A percentile compares a stretch with the other conserved stretches of the same genome.
These are phyloP conservation scores for Blastobotrys indianensis DNA, from an alignment of 1,139 yeast genomes.

Conservation along the genomic window DNA sequence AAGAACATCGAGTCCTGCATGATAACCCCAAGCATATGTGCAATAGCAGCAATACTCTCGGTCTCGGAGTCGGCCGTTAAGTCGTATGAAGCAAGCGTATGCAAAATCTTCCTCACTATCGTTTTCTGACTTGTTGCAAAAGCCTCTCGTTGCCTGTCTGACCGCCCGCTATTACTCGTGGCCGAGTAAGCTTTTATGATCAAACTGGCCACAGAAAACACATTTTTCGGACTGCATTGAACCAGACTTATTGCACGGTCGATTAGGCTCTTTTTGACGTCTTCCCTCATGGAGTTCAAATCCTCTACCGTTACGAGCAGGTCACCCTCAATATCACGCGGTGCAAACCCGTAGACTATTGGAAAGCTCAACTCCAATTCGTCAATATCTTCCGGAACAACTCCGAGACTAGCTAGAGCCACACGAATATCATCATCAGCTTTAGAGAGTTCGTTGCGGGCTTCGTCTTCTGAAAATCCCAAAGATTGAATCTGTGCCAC, in stretches of 20 bases:
- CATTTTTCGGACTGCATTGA: conserved; percentile 47
- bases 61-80: conserved; percentile 28
- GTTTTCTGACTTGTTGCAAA: conserved; percentile 20
- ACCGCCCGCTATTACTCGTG: conserved; percentile 13
- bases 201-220: conserved; percentile 46
- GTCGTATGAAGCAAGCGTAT: conserved; percentile 35
- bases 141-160: conserved; percentile 19
- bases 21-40: conserved; percentile 46
- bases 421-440: conserved; percentile 16
- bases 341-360: conserved; percentile 23
- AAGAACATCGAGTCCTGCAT: conserved; percentile 38
- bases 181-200: conserved; percentile 35
- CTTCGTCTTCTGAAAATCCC: conserved; percentile 43
- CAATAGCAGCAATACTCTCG: conserved; percentile 39
- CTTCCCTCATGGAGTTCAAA: conserved; percentile 37
- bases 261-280: conserved; percentile 35
- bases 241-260: conserved; percentile 47
- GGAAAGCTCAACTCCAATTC: conserved; percentile 1
- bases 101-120: conserved; percentile 36
- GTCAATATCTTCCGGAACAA: conserved; percentile 1
- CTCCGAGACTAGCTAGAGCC: conserved; percentile 3
- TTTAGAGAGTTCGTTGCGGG: conserved; percentile 29
- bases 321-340: conserved; percentile 23
- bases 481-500: conserved; percentile 41
- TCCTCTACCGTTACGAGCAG: conserved; percentile 38